phyloP scores from a whole-genome alignment of 345 rosid species.

The Populus ilicifolia region DNA sequence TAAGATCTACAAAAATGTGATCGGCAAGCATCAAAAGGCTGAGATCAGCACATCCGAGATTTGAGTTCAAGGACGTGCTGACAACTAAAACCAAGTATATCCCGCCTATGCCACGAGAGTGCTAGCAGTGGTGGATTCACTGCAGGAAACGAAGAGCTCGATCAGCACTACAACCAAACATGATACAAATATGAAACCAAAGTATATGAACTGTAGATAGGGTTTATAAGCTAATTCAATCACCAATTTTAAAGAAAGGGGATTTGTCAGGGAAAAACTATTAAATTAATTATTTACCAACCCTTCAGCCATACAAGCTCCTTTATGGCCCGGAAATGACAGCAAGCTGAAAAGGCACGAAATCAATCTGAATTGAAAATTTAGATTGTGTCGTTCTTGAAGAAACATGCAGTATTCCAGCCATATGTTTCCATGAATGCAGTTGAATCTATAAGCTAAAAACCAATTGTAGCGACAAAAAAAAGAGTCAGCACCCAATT shows the following conservation, averaged over 20 bases:
- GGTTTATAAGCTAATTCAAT: not conserved
- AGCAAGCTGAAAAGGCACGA: not conserved
- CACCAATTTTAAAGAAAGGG: not conserved
- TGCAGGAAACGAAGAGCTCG: constrained; percentile 15
- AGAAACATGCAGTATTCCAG: not conserved
- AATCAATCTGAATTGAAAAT: not conserved
- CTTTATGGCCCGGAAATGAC: not conserved
- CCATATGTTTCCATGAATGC: not conserved
- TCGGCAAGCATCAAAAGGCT: not conserved
- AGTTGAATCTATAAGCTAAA: not conserved
- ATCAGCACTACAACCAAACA: not conserved
- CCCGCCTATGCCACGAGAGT: constrained; percentile 50
- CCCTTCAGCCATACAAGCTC: not conserved
- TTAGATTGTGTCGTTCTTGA: not conserved
- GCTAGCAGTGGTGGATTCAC: constrained; percentile 64
- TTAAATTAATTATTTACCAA: not conserved
- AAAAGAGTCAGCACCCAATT: not conserved
- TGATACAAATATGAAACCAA: not conserved
- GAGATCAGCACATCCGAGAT: not conserved
- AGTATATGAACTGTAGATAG: too few species aligned
- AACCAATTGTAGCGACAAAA: not conserved
- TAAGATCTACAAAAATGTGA: not conserved
- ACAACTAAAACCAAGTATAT: not conserved
- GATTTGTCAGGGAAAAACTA: not conserved
- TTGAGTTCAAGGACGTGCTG: not conserved